Conservation (phyloP, 352 stramenopile species). For the Phytophthora idaei region DNA sequence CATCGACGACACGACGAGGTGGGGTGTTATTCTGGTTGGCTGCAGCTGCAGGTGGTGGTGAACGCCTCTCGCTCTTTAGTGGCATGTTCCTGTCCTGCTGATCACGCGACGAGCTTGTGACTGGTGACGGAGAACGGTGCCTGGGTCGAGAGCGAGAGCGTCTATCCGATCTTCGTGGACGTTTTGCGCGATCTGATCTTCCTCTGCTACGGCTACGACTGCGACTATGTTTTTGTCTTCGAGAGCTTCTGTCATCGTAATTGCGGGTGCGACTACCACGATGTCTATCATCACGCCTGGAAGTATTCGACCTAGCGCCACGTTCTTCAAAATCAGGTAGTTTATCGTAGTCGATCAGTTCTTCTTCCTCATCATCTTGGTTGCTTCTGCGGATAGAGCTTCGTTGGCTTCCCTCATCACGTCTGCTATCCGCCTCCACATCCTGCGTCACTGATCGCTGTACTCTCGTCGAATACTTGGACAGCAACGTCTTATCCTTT, state of each 20-base stretch:
- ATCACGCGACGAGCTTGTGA: neutral
- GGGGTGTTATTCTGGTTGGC: conserved; percentile 13
- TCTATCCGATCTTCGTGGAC: conserved; percentile 13
- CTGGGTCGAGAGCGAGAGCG: conserved; percentile 38
- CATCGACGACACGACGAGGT: conserved; percentile 22
- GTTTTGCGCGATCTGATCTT: conserved; percentile 23
- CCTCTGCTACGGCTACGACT: conserved; percentile 42
- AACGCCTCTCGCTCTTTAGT: neutral
- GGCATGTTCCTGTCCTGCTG: conserved; percentile 6
- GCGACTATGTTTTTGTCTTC: conserved; percentile 14
- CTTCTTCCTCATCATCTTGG: conserved; percentile 53
- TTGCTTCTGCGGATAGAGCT: conserved; percentile 10
- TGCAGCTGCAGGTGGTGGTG: conserved; percentile 3
- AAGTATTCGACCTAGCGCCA: conserved; percentile 26
- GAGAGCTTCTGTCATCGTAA: conserved; percentile 13
- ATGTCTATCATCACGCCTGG: conserved; percentile 22
- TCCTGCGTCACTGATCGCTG: conserved; percentile 55
- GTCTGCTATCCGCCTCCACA: conserved; percentile 25
- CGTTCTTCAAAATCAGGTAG: conserved; percentile 72
- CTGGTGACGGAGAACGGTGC: conserved; percentile 25
- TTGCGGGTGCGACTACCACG: conserved; percentile 9
- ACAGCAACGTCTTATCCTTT: conserved; percentile 65
- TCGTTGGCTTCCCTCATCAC: conserved; percentile 11
- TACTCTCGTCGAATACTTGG: conserved; percentile 66
- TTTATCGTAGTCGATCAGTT: conserved; percentile 83